Conservation (phyloP, 495 filamentous ascomycete genomes). For the Lophium mytilinum region DNA sequence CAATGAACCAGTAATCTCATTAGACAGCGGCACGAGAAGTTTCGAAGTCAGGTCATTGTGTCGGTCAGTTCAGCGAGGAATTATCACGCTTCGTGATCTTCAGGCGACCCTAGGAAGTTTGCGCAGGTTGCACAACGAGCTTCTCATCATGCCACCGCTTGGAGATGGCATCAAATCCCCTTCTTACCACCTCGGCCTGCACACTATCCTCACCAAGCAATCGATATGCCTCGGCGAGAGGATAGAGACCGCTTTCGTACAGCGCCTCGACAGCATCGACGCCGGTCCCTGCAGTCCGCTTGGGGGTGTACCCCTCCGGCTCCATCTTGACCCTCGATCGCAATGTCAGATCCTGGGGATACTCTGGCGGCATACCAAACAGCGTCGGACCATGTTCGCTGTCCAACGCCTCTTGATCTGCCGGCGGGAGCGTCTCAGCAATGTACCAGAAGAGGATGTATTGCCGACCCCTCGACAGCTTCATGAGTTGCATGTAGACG, state of each 20-base stretch:
- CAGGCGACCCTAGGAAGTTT: too few species aligned
- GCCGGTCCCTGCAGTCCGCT: conserved; percentile 37
- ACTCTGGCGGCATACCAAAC: conserved; percentile 29
- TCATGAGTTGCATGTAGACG: conserved; percentile 38
- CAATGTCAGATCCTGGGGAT: conserved; percentile 31
- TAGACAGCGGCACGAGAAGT: too few species aligned
- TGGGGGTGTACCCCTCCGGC: conserved; percentile 34
- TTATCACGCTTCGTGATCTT: too few species aligned
- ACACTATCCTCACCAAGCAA: conserved; percentile 28
- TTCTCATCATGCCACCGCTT: conserved; percentile 6
- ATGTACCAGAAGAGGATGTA: conserved; percentile 46
- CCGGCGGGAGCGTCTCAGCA: conserved; percentile 41
- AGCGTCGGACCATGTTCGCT: conserved; percentile 2
- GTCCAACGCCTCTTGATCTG: conserved; percentile 27
- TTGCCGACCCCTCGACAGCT: conserved; percentile 27
- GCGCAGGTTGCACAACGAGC: neutral
- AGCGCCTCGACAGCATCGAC: conserved; percentile 40
- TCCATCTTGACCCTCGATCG: conserved; percentile 34
- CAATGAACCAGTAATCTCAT: too few species aligned
- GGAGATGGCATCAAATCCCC: conserved; percentile 36
- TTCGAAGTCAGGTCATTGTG: too few species aligned
- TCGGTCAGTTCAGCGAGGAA: too few species aligned
- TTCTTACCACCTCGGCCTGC: conserved; percentile 32
- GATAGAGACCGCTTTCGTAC: conserved; percentile 37
- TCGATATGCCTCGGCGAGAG: conserved; percentile 35